These are phyloP conservation scores for Lentinula aciculospora DNA, from an alignment of 768 basidiomycete species.

Conservation along the genomic window DNA sequence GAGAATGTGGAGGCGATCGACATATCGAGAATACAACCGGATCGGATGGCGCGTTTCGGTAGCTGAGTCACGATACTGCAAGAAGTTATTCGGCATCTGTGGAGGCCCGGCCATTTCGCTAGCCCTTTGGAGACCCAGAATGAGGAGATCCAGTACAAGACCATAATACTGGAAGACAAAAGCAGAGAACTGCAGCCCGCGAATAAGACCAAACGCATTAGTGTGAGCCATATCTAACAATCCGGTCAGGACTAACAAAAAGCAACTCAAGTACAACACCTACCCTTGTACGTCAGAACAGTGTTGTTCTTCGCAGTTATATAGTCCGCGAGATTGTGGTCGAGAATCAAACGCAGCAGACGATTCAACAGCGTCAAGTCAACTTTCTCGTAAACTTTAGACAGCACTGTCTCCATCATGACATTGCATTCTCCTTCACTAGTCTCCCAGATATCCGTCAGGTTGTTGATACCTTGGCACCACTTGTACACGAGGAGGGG, in stretches of 20 bases:
- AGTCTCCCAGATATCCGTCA: conserved; percentile 98
- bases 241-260: conserved; percentile 1
- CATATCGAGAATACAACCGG: conserved; percentile 93
- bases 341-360: conserved; percentile 90
- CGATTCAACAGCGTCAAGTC: conserved; percentile 95
- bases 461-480: conserved; percentile 99
- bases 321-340: conserved; percentile 98
- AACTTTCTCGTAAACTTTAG: conserved; percentile 99
- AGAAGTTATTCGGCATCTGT: conserved; percentile 95
- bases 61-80: conserved; percentile 92
- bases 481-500: conserved; percentile 98
- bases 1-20: conserved; percentile 91
- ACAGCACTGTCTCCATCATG: conserved; percentile 97
- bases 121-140: conserved; percentile 95
- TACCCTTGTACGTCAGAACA: conserved; percentile 83
- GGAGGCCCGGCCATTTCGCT: conserved; percentile 99
- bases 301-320: conserved; percentile 99
- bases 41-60: conserved; percentile 99
- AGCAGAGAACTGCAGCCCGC: conserved; percentile 96
- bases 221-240: conserved; percentile 87
- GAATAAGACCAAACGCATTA: conserved; percentile 94
- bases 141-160: conserved; percentile 88
- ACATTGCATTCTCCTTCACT: conserved; percentile 97
- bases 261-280: background rate
- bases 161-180: conserved; percentile 99